Conservation (phyloP, 169 alveolate species). For the Plasmodium inui region DNA sequence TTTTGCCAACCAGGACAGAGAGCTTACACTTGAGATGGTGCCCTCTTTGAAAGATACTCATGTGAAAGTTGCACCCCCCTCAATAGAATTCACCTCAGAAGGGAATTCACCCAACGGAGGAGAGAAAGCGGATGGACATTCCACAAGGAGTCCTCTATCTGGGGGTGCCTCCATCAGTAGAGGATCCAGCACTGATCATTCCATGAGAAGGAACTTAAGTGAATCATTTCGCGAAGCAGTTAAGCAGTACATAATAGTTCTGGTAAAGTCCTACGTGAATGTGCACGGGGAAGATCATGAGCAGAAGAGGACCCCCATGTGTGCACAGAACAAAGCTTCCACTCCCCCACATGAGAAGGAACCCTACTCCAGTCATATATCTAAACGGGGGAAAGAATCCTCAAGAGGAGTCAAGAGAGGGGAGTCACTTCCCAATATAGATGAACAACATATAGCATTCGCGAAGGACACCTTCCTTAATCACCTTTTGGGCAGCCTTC, state of each 20-base stretch:
- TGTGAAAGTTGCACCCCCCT: neutral
- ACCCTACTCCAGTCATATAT: neutral
- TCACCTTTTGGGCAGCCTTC: neutral
- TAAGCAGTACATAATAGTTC: neutral
- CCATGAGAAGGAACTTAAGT: neutral
- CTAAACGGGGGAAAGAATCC: neutral
- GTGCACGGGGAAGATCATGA: neutral
- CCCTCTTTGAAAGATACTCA: neutral
- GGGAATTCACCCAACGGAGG: neutral
- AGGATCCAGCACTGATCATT: neutral
- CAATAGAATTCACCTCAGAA: no score
- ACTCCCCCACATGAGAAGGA: neutral
- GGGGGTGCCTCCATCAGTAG: neutral
- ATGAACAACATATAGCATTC: neutral
- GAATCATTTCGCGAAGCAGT: neutral
- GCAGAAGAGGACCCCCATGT: neutral
- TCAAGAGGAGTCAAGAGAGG: neutral
- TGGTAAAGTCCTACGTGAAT: neutral
- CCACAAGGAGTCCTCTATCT: neutral
- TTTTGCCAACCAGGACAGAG: neutral
- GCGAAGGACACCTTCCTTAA: neutral
- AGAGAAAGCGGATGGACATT: no score
- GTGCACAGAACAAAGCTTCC: neutral
- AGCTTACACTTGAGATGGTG: neutral
- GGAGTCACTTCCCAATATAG: neutral